Evolutionary conservation across 2,329 filamentous ascomycete species (phyloP), one percentile per base, ranked within the genome.

Genomic region (Amylocarpus encephaloides): DNA sequence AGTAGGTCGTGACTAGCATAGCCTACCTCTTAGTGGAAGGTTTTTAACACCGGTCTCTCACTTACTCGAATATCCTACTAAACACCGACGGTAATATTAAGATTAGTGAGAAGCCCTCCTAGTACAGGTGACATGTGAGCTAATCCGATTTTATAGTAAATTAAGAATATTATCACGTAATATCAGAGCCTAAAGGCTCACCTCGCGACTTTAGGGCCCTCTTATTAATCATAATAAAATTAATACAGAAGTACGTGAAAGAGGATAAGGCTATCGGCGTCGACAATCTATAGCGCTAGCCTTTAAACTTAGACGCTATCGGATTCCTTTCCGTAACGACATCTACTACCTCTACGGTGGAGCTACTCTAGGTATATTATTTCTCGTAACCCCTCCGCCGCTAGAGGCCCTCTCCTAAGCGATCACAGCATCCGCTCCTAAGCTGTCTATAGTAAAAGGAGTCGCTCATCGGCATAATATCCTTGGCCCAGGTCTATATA

Each of bases 271-370:
- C 54, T 50, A 55, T 67, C 46, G 60, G 66, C 16, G 56, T 69
- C 18, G 59, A 67, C 48, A 54, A 69, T 54, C 33, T 66, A 38
- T 39, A 62, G 46, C 58, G 62, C 48, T 70, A 59, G 66, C 60
- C 53, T 41, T 55, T 48, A 40, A 54, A 60, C 38, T 64, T 61
- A 30, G 48, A 61, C 47, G 54, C 64, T 22, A 43, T 67, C 38
- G 54, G 49, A 46, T 68, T 70, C 53, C 65, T 68, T 43, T 65
- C 61, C 13, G 49, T 49, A 36, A 64, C 57, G 38, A 60, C 55
- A 50, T 65, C 64, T 53, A 54, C 52, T 29, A 50, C 39, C 49
- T 64, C 59, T 36, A 53, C 62, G 29, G 48, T 42, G 18, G 45
- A 49, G 45, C 39, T 51, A 41, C 48, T 54, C 40, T 43, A 54